These are phyloP conservation scores for Wickerhamiella shivajii DNA, from an alignment of 805 yeast genomes.

Conservation along the genomic window DNA sequence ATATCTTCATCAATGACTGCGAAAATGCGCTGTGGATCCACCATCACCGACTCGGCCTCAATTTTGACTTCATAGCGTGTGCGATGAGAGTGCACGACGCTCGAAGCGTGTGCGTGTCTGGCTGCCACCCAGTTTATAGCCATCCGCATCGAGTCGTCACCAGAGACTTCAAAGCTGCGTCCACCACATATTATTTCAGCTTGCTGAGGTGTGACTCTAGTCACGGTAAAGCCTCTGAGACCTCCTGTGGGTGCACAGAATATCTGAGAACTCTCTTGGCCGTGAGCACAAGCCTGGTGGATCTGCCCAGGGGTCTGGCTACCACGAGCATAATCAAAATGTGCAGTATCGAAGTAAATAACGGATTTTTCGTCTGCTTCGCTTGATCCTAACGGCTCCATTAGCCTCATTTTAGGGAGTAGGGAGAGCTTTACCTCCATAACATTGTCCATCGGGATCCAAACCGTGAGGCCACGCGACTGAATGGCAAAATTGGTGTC, in stretches of 20 bases:
- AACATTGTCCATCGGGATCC: constrained; percentile 50
- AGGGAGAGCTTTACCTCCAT: constrained; percentile 37
- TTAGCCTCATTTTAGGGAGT: constrained; percentile 23
- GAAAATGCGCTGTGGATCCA: constrained; percentile 18
- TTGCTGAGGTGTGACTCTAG: background rate
- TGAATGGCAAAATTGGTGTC: constrained; percentile 22
- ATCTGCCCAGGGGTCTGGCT: constrained; percentile 29
- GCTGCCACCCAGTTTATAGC: constrained; percentile 26
- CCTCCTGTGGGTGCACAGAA: constrained; percentile 29
- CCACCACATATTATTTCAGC: background rate
- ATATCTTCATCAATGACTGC: constrained; percentile 26
- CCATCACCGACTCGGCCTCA: constrained; percentile 1
- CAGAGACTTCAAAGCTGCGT: background rate
- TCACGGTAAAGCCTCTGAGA: constrained; percentile 19
- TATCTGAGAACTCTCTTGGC: constrained; percentile 10
- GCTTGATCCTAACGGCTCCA: constrained; percentile 10
- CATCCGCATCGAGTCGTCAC: constrained; percentile 16
- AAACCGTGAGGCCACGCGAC: constrained; percentile 28
- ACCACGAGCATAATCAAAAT: constrained; percentile 24
- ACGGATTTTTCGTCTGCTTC: constrained; percentile 18
- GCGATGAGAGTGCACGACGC: constrained; percentile 3
- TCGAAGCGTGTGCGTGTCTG: constrained; percentile 1
- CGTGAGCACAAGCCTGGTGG: constrained; percentile 15
- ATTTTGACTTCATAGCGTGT: constrained; percentile 3
- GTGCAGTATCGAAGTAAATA: constrained; percentile 26